Evolutionary conservation across 2,329 filamentous ascomycete species (phyloP), one percentile per base, ranked within the genome.

Genomic region (Sporothrix phasma): DNA sequence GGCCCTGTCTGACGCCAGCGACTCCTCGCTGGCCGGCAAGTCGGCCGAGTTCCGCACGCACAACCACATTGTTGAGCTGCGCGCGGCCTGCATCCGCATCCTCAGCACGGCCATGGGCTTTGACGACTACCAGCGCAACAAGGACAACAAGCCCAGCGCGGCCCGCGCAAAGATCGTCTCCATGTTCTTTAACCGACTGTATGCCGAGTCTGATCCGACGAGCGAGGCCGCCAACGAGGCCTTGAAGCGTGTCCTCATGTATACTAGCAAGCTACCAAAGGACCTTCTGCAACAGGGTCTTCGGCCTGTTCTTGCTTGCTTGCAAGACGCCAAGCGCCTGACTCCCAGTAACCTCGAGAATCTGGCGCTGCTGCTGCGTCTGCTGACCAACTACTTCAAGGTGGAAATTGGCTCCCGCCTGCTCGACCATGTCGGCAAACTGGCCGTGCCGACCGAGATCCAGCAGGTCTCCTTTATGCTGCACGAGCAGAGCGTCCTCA

Each of bases 341-440:
- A 96, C 87, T 22, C 89, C 93, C 0, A 89, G 92, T 70, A 92
- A 92, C 2, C 79, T 99, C 4, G 92, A 97, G 73, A 96, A 96
- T 29, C 79, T 99, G 37, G 92, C 92, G 19, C 86, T 93, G 45
- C 81, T 99, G 1, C 77, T 99, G 66, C 93, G 94, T 68, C 81
- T 99, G 1, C 80, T 99, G 19, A 99, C 93, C 0, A 97, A 94
- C 66, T 99, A 99, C 74, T 99, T 99, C 77, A 99, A 99, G 76
- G 92, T 97, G 0, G 94, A 99, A 73, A 99, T 99, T 62, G 95
- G 94, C 6, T 85, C 90, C 24, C 85, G 94, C 26, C 78, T 99
- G n/a, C 80, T 99, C 10, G 93, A 97, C 68, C 94, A 99, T 71
- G 88, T 97, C 76, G 93, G 93, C 72, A 84, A 88, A 11, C 92